Evolutionary conservation across 2,329 filamentous ascomycete genomes (phyloP).

Genomic region (Aspergillus hiratsukae): DNA sequence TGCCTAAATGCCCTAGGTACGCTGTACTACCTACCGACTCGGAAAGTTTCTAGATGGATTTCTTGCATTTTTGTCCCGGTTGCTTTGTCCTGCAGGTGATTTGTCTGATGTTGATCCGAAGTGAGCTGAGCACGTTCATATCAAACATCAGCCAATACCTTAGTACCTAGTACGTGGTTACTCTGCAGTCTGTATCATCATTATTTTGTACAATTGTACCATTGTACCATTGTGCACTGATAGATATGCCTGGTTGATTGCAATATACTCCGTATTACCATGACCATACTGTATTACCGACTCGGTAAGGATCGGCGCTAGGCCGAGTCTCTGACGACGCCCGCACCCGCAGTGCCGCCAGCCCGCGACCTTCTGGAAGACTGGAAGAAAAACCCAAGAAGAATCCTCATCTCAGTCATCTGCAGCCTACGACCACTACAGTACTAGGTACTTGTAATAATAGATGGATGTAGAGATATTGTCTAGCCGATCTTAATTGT

Average conservation of each 20-base stretch:
- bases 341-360: conserved; percentile 15
- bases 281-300: no score
- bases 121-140: no score
- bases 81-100: neutral
- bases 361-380: conserved; percentile 21
- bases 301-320: conserved; percentile 7
- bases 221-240: no score
- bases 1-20: neutral
- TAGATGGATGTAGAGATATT: neutral
- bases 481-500: neutral
- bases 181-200: neutral
- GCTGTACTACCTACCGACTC: neutral
- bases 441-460: neutral
- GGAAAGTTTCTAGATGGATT: neutral
- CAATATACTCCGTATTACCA: neutral
- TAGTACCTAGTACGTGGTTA: no score
- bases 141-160: no score
- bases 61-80: neutral
- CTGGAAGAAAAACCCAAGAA: conserved; percentile 11
- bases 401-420: neutral
- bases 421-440: no score
- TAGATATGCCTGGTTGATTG: neutral
- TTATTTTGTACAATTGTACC: neutral
- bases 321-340: conserved; percentile 16
- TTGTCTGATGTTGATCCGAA: no score